Conservation (phyloP, 305 asterid genomes). For the Plantago lanceolata region DNA sequence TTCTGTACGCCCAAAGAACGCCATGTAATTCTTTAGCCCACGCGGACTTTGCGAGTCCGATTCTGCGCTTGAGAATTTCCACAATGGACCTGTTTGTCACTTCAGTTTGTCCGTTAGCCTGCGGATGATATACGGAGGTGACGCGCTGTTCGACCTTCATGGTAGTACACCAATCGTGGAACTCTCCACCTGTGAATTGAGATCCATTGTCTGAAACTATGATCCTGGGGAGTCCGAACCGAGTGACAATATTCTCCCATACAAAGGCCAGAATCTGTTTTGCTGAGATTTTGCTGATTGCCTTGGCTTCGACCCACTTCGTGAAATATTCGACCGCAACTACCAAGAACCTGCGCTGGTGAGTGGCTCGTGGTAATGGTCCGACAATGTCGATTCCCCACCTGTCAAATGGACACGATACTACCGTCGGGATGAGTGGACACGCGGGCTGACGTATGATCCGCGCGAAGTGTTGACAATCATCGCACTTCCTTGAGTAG, state of each 20-base stretch:
- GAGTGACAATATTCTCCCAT: too few relatives aligned
- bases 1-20: too few relatives aligned
- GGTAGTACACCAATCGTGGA: neutral
- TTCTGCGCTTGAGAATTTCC: neutral
- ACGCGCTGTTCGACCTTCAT: neutral
- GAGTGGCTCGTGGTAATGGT: too few relatives aligned
- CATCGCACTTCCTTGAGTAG: neutral
- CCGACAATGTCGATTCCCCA: neutral
- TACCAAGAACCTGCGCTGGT: neutral
- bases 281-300: too few relatives aligned
- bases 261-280: too few relatives aligned
- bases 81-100: neutral
- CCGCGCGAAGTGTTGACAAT: neutral
- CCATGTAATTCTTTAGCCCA: neutral
- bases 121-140: neutral
- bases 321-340: neutral
- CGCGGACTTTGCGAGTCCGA: neutral
- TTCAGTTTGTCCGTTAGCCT: neutral
- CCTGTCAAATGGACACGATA: neutral
- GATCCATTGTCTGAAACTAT: too few relatives aligned
- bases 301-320: conserved; percentile 2
- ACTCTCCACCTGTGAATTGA: too few relatives aligned
- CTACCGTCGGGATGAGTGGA: neutral
- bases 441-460: neutral
- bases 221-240: too few relatives aligned